Conservation (phyloP, 2,329 filamentous ascomycete species). For the Penicillium aurantiogriseum region DNA sequence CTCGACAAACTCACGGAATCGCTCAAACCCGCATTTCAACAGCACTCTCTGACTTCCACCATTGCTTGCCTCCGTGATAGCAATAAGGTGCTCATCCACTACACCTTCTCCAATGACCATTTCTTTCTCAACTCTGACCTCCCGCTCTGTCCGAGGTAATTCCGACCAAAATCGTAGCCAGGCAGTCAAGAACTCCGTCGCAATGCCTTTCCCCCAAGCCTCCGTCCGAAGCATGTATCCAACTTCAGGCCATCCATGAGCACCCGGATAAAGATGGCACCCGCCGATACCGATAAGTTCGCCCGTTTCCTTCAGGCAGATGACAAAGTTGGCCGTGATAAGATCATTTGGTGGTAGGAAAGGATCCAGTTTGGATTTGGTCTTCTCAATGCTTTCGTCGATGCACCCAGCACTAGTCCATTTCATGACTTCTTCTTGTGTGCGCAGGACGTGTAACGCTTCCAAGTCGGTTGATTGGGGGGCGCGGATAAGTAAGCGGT, state of each 20-base stretch:
- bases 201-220: conserved; percentile 14
- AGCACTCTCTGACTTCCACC: conserved; percentile 11
- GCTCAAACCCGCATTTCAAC: conserved; percentile 12
- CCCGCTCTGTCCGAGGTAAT: conserved; percentile 9
- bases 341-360: conserved; percentile 14
- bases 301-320: conserved; percentile 14
- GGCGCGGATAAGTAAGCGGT: conserved; percentile 9
- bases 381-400: conserved; percentile 10
- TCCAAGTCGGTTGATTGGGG: conserved; percentile 11
- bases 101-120: conserved; percentile 7
- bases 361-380: conserved; percentile 9
- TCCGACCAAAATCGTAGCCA: conserved; percentile 11
- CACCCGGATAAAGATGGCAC: conserved; percentile 11
- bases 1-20: conserved; percentile 11
- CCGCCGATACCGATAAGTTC: conserved; percentile 15
- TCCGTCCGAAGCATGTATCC: conserved; percentile 14
- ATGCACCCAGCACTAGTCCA: conserved; percentile 11
- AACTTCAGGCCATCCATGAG: conserved; percentile 14
- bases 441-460: conserved; percentile 11
- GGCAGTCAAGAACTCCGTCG: conserved; percentile 12
- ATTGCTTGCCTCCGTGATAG: conserved; percentile 11
- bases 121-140: conserved; percentile 4
- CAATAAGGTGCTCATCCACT: conserved; percentile 12
- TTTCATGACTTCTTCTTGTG: conserved; percentile 15
- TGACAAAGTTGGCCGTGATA: conserved; percentile 11